Base-by-base conservation (phyloP, 306 rosid genomes). In the Lablab purpureus region DNA sequence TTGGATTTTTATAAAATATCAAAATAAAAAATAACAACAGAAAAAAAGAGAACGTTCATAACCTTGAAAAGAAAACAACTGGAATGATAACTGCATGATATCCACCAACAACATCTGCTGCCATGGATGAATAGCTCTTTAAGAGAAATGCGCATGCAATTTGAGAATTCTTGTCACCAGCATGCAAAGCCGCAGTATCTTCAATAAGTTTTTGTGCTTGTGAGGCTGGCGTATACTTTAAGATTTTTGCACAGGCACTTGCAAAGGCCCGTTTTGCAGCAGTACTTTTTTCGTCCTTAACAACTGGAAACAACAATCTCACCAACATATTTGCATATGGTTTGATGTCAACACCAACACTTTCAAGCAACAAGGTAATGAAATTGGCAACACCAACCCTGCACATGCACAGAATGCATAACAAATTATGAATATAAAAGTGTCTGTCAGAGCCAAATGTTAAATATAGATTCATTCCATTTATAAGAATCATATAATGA, bases 371-470 rank as follows among this genome's bases (percentile, higher is more conserved):
- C 81, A 92, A 71, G 83, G 88, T 81, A 66, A 90, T 89, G 77
- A 95, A 95, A 86, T 85, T 95, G 80, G 99, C 99, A 63, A 92
- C 92, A 77, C 99, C 99, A 87, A 92, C 99, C 89, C 99, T 94
- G 93, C 83, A 76, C 66, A 52, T 60, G 21, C 46, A 75, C 28
- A 67, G 54, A 52, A 65, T 72, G 50, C 68, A 73, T 34, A 45
- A 15, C 46, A 12, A 65, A 68, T 27, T 46, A 60, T 67, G 70
- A 54, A 77, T 66, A 67, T 58, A 70, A n/a, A 62, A 69, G 84
- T 21, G 36, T 34, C 40, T 34, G 6, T 34, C 40, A 34, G 8
- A 34, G 40, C 6, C 40, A 34, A 32, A 32, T 27, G 14, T 30
- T 22, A 32, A 55, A 76, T 10, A 37, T 59, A 51, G 23, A 46